A percentile compares a stretch with the other conserved stretches of the same genome.
Conservation (phyloP, 1,284 basidiomycete species). For the Porogramme epimiltina region DNA sequence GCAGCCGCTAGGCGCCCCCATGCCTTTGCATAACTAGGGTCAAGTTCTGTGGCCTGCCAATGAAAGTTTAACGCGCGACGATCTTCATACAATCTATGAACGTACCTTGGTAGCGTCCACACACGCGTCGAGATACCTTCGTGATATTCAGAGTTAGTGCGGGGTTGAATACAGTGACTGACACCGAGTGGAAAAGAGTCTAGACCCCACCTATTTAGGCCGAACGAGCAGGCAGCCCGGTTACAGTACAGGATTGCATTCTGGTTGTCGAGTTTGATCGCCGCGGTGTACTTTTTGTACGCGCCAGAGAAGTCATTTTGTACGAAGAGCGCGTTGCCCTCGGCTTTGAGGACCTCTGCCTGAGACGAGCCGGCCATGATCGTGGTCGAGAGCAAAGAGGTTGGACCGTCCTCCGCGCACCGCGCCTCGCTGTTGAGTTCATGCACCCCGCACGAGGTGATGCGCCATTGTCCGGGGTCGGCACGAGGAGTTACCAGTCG, state of each 20-base stretch:
- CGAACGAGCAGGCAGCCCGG: constrained; percentile 36
- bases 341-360: constrained; percentile 33
- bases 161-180: background rate
- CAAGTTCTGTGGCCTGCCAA: constrained; percentile 33
- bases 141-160: background rate
- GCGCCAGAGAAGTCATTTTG: constrained; percentile 34
- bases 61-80: background rate
- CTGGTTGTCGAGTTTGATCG: constrained; percentile 31
- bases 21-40: constrained; percentile 33
- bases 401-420: too few species aligned
- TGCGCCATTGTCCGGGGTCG: too few species aligned
- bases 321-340: constrained; percentile 38
- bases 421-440: too few species aligned
- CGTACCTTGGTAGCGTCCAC: constrained; percentile 15
- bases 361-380: constrained; percentile 8
- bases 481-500: too few species aligned
- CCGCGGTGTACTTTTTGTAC: constrained; percentile 35
- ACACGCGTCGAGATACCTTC: constrained; percentile 17
- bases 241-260: constrained; percentile 41
- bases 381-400: background rate
- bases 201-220: constrained; percentile 19
- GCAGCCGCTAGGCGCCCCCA: constrained; percentile 1
- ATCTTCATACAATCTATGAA: background rate
- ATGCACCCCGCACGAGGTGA: too few species aligned
- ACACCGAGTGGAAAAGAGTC: background rate